Conservation (phyloP, 495 filamentous ascomycete species). For the Daldinia loculata region DNA sequence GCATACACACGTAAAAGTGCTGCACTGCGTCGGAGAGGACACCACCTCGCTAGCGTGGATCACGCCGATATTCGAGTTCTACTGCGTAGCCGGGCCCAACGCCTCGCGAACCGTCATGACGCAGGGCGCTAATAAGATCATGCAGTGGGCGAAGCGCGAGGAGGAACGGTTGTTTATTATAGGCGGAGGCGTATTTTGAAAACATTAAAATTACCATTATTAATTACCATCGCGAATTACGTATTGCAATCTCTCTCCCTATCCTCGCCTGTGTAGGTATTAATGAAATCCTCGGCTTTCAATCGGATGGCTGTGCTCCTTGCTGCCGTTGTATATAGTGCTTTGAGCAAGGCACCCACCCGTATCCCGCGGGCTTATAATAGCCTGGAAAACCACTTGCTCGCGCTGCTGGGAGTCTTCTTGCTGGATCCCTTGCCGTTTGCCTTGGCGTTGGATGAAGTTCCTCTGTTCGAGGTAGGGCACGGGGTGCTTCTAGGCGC, state of each 20-base stretch:
- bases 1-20: conserved; percentile 81
- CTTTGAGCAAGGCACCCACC: background rate
- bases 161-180: conserved; percentile 96
- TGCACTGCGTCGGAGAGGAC: conserved; percentile 77
- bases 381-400: background rate
- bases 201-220: conserved; percentile 4
- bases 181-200: conserved; percentile 78
- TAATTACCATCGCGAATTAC: background rate
- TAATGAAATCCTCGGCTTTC: background rate
- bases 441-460: background rate
- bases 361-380: background rate
- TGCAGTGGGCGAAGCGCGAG: conserved; percentile 88
- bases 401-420: background rate
- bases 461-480: background rate
- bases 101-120: conserved; percentile 80
- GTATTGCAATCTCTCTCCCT: background rate
- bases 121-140: conserved; percentile 84
- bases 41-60: conserved; percentile 86
- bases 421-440: background rate
- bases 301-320: background rate
- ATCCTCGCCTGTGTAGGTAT: background rate
- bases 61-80: conserved; percentile 90
- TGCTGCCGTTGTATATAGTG: background rate
- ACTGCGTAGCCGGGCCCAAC: conserved; percentile 86
- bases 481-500: background rate